A percentile compares a stretch with the other conserved stretches of the same genome.
Conservation (phyloP, 345 rosid species). For the Cardamine resedifolia region DNA sequence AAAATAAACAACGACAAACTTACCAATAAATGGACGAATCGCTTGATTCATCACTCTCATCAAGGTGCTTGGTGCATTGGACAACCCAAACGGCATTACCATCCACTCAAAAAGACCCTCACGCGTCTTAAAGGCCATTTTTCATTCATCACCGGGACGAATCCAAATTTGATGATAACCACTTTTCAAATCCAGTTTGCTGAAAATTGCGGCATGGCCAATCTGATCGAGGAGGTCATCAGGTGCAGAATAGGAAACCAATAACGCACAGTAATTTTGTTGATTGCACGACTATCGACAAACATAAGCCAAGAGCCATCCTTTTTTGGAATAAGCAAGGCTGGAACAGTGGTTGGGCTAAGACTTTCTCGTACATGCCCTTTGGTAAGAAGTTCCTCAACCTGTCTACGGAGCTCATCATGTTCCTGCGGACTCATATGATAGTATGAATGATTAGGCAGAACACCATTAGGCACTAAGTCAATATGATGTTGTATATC, state of each 20-base stretch:
- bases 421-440: too few relatives aligned
- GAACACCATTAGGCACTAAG: too few relatives aligned
- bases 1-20: neutral
- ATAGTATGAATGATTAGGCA: too few relatives aligned
- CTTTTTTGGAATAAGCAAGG: too few relatives aligned
- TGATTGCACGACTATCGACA: neutral
- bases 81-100: neutral
- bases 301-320: too few relatives aligned
- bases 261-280: neutral
- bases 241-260: neutral
- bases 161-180: neutral
- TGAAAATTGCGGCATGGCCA: rapidly evolving
- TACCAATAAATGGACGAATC: neutral
- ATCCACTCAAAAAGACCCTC: neutral
- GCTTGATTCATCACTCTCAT: neutral
- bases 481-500: too few relatives aligned
- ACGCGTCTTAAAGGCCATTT: neutral
- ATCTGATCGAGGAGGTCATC: neutral
- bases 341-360: too few relatives aligned
- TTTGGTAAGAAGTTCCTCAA: too few relatives aligned
- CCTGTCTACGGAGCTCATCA: too few relatives aligned
- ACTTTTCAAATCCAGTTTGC: neutral
- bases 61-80: neutral
- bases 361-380: too few relatives aligned
- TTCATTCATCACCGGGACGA: neutral